Conservation (phyloP, 139 green algal species). For the Pseudopediastrum boryanum region DNA sequence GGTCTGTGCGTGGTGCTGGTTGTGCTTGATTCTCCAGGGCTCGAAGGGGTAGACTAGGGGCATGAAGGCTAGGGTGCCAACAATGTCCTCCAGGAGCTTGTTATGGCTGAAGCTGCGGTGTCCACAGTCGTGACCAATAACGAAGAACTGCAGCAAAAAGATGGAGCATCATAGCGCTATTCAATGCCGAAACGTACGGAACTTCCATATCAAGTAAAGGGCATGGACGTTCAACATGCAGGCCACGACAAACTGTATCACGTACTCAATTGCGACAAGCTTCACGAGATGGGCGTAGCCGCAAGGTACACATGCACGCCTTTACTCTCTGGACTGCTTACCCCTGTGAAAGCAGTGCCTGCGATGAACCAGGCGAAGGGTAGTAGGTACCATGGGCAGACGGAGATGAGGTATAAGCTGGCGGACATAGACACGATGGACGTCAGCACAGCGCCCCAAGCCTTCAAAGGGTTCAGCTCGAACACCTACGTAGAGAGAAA, state of each 20-base stretch:
- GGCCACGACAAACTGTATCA: too few relatives aligned
- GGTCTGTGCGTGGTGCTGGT: constrained; percentile 97
- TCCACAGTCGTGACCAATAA: constrained; percentile 94
- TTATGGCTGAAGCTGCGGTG: constrained; percentile 94
- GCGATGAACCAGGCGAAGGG: constrained; percentile 90
- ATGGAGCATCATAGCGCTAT: too few relatives aligned
- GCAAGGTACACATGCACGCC: too few relatives aligned
- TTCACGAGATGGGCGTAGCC: too few relatives aligned
- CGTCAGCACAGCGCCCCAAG: constrained; percentile 74
- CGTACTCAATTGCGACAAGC: too few relatives aligned
- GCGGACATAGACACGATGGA: constrained; percentile 65
- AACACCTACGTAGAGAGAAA: constrained; percentile 70
- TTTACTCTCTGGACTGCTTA: too few relatives aligned
- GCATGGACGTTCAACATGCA: too few relatives aligned
- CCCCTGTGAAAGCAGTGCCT: constrained; percentile 92
- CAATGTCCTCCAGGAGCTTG: constrained; percentile 97
- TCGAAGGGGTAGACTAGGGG: constrained; percentile 98
- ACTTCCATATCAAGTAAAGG: too few relatives aligned
- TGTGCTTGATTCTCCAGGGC: constrained; percentile 99
- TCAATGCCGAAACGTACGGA: too few relatives aligned
- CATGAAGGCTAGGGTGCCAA: constrained; percentile 91
- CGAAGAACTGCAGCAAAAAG: constrained; percentile 87
- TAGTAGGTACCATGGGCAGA: constrained; percentile 91
- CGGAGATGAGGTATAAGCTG: constrained; percentile 79
- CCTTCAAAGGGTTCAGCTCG: constrained; percentile 78